Evolutionary conservation across 352 stramenopile genomes (phyloP).

Genomic region (Globisporangium abappressorium): DNA sequence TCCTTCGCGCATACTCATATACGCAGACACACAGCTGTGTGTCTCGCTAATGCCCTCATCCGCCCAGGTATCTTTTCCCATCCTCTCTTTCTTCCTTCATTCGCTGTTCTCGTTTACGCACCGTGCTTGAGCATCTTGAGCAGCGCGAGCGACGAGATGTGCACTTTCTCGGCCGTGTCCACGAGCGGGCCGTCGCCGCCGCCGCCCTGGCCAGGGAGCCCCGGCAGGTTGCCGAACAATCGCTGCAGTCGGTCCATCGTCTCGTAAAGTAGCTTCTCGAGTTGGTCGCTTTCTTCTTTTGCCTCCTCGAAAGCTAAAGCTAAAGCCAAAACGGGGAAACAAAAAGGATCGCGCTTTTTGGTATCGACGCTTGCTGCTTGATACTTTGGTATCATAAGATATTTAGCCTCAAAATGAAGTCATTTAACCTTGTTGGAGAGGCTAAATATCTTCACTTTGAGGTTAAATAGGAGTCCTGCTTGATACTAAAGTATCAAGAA

Average conservation of each 20-base stretch:
- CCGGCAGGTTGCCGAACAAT: constrained; percentile 83
- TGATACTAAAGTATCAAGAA: not conserved
- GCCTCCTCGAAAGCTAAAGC: not conserved
- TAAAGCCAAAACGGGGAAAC: not conserved
- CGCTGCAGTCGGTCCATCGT: constrained; percentile 84
- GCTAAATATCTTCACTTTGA: not conserved
- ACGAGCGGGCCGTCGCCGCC: constrained; percentile 91
- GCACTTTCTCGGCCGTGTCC: constrained; percentile 98
- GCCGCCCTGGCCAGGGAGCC: constrained; percentile 63
- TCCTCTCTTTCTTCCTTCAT: not conserved
- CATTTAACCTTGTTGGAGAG: not conserved
- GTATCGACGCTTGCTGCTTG: too few species aligned
- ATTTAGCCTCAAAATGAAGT: too few species aligned
- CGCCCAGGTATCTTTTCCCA: not conserved
- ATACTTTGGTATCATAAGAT: too few species aligned
- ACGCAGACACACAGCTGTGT: not conserved
- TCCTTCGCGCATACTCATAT: not conserved
- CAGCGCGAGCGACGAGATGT: constrained; percentile 98
- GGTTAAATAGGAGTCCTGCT: not conserved
- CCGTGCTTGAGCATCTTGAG: constrained; percentile 99
- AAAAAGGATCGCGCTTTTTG: constrained; percentile 5
- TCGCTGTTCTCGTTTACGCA: constrained; percentile 17
- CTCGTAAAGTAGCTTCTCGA: constrained; percentile 15
- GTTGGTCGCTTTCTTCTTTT: constrained; percentile 16
- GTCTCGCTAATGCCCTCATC: not conserved